Percentiles rank a stretch among this genome's conserved stretches.
These are phyloP conservation scores for Paramecium pentaurelia DNA, from an alignment of 73 alveolate genomes.

Conservation along the genomic window DNA sequence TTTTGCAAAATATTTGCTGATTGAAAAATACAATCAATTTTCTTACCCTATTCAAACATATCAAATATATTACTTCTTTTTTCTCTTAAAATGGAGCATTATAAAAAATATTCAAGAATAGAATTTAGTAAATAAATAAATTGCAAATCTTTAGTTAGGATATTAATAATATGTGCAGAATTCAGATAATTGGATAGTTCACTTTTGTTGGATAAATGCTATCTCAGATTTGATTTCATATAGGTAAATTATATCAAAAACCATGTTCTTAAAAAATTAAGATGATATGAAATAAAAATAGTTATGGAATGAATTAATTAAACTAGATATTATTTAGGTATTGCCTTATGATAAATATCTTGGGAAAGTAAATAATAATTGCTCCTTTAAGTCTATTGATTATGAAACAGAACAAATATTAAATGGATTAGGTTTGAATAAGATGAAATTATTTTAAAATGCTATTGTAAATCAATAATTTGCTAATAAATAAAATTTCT, in stretches of 20 bases:
- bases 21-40: not conserved
- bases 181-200: not conserved
- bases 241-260: not conserved
- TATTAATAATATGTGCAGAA: not conserved
- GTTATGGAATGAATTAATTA: not conserved
- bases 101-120: not conserved
- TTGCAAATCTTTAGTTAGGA: not conserved
- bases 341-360: not conserved
- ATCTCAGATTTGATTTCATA: not conserved
- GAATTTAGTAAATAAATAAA: not conserved
- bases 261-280: no score
- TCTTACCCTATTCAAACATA: not conserved
- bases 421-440: not conserved
- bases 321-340: not conserved
- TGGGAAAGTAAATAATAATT: not conserved
- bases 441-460: no score
- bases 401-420: not conserved
- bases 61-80: not conserved
- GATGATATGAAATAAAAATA: not conserved
- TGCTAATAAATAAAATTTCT: not conserved
- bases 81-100: not conserved
- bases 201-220: not conserved
- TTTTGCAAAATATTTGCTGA: not conserved
- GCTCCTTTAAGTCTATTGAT: not conserved
- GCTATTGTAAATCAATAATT: not conserved